These are phyloP conservation scores for Jatropha curcas DNA, from an alignment of 345 rosid genomes.

Conservation along the genomic window DNA sequence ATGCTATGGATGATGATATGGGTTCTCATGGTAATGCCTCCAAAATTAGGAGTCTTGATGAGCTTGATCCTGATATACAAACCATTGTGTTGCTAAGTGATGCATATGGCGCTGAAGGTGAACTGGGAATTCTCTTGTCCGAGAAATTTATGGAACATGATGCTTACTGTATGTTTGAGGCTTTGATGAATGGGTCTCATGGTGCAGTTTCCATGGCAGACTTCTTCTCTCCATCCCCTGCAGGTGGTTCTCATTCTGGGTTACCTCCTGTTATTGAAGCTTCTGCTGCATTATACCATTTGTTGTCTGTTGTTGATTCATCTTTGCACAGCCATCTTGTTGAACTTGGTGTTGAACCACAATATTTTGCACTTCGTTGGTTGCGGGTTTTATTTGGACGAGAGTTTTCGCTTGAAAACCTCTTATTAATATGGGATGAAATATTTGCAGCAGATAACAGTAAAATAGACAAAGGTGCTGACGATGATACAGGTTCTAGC, in stretches of 20 bases:
- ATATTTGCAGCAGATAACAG: constrained; percentile 72
- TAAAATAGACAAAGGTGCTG: constrained; percentile 28
- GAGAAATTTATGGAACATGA: constrained; percentile 99
- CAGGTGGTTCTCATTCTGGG: constrained; percentile 54
- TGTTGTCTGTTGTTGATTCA: constrained; percentile 74
- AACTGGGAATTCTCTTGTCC: constrained; percentile 88
- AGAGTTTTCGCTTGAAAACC: constrained; percentile 72
- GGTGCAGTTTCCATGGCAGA: constrained; percentile 88
- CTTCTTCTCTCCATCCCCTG: constrained; percentile 62
- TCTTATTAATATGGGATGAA: constrained; percentile 90
- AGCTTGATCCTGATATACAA: constrained; percentile 85
- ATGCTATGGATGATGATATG: constrained; percentile 56
- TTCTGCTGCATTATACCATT: constrained; percentile 74
- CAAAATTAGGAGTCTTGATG: constrained; percentile 60
- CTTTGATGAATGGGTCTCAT: constrained; percentile 74
- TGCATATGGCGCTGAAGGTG: constrained; percentile 98
- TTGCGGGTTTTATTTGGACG: constrained; percentile 89
- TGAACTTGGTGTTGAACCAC: constrained; percentile 96
- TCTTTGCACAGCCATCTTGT: constrained; percentile 85
- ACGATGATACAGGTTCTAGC: constrained; percentile 36
- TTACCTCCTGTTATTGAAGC: constrained; percentile 90
- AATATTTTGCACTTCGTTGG: constrained; percentile 97
- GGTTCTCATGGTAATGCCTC: constrained; percentile 47
- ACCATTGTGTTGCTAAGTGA: constrained; percentile 67
- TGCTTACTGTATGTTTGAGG: constrained; percentile 96